These are phyloP conservation scores for Nosema granulosis DNA, from an alignment of 371 early-diverging fungal genomes.

Conservation along the genomic window DNA sequence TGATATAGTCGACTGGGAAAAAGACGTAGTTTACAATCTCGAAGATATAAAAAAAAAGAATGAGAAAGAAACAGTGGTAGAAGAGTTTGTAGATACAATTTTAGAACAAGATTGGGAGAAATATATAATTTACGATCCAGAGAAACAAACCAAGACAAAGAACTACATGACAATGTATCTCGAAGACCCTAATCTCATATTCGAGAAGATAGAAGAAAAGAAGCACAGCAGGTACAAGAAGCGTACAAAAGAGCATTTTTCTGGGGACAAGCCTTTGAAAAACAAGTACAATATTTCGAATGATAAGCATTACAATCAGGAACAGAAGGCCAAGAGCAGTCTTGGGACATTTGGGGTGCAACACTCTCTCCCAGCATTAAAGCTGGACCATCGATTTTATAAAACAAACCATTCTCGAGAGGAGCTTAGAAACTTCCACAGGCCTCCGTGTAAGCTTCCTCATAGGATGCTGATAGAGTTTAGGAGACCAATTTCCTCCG, in stretches of 20 bases:
- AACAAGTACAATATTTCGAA: conserved; percentile 82
- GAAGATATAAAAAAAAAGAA: neutral
- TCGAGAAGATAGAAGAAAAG: conserved; percentile 66
- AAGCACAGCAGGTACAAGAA: conserved; percentile 49
- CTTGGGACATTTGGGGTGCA: conserved; percentile 78
- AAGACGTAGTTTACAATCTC: conserved; percentile 46
- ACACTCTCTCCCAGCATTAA: conserved; percentile 84
- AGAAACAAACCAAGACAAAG: conserved; percentile 23
- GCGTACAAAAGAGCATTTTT: conserved; percentile 52
- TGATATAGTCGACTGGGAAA: conserved; percentile 66
- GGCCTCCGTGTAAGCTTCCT: conserved; percentile 73
- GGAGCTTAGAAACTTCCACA: conserved; percentile 85
- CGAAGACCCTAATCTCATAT: conserved; percentile 67
- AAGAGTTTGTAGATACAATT: conserved; percentile 61
- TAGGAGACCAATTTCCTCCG: neutral
- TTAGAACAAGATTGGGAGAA: conserved; percentile 66
- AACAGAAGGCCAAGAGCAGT: conserved; percentile 71
- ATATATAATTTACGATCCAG: conserved; percentile 64
- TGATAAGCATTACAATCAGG: conserved; percentile 80
- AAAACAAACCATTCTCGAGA: conserved; percentile 77
- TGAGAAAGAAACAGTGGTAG: neutral
- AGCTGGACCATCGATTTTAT: conserved; percentile 78
- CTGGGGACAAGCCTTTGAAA: conserved; percentile 68
- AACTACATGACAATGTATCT: conserved; percentile 57
- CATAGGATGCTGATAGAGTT: conserved; percentile 2